Evolutionary conservation across 1,139 yeast genomes (phyloP), one percentile per base, ranked within the genome.

Genomic region (Suhomyces maxii): DNA sequence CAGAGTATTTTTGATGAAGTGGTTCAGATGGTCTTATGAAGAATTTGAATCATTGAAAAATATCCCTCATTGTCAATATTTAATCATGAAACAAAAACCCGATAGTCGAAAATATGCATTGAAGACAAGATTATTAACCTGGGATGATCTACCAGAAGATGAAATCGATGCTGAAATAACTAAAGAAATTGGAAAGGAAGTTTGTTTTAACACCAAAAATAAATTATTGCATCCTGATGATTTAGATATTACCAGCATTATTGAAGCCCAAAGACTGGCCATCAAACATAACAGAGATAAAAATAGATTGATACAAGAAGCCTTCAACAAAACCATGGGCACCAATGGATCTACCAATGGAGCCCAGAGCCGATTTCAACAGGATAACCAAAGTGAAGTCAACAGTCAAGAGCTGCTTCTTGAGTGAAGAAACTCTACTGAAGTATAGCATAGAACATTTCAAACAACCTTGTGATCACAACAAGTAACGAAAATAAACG

Each of bases 11-110:
- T 65, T 90, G 40, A 89, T 90, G 93, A 87, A 89, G 59, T 85
- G 97, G 97, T 90, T 83, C 62, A 72, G 96, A 46, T 90, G 97
- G 97, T 78, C 86, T 2, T 91, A 86, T 60, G 97, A 90, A 63
- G 84, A 85, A 65, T 90, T 89, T 65, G 97, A 90, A 65, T 76
- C 84, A 37, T 73, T 90, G 53, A 77, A 85, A 48, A 90, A 90
- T 61, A 82, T 90, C 13, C 91, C 90, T 0, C 95, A 90, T 63
- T 91, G 97, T 58, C 82, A 84, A 53, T 85, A 86, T 61, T 71
- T 90, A 36, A 78, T 86, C 32, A 87, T 90, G 95, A 89, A 87
- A 60, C 73, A 77, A 48, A 66, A 71, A 40, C 68, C 64, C 12
- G 69, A 68, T 2, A 65, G 69, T 0, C 44, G 45, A 31, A 70